Conservation (phyloP, 192 early-diverging fungal genomes). For the Umbelopsis isabellina region DNA sequence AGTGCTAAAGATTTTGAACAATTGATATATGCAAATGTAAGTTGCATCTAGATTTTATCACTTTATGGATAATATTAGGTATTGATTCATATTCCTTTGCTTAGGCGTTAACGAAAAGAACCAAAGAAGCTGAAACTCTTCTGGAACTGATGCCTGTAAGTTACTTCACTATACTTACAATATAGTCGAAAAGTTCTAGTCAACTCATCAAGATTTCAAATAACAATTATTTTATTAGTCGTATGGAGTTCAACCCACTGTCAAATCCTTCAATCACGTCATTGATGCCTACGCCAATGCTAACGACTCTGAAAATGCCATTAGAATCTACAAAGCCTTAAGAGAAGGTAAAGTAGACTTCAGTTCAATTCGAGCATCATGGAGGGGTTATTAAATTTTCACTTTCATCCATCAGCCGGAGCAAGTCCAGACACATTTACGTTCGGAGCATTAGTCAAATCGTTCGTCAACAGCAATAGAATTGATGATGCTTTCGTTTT, state of each 20-base stretch:
- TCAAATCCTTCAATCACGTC: slow-evolving; percentile 73
- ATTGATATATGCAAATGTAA: slow-evolving; percentile 62
- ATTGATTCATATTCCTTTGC: neutral
- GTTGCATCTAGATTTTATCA: neutral
- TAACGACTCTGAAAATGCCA: slow-evolving; percentile 61
- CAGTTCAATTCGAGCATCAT: too few species aligned
- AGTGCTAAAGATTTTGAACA: slow-evolving; percentile 48
- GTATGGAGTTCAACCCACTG: slow-evolving; percentile 65
- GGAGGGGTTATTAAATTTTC: neutral
- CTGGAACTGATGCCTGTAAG: slow-evolving; percentile 57
- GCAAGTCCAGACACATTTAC: slow-evolving; percentile 61
- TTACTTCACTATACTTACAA: neutral
- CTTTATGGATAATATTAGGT: too few species aligned
- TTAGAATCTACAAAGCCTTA: slow-evolving; percentile 68
- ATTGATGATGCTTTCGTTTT: slow-evolving; percentile 76
- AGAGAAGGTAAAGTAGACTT: slow-evolving; percentile 42
- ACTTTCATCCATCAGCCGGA: neutral
- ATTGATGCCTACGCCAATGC: slow-evolving; percentile 79
- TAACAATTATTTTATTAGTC: slow-evolving; percentile 39
- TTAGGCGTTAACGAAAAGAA: slow-evolving; percentile 55
- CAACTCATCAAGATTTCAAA: neutral
- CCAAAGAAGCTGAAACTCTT: slow-evolving; percentile 65
- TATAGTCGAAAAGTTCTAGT: too few species aligned
- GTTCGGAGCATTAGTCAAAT: slow-evolving; percentile 75
- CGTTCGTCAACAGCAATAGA: slow-evolving; percentile 58